Percentiles rank a stretch among this genome's conserved stretches.
Conservation (phyloP, 2,329 filamentous ascomycete species). For the Pyrenochaeta sp. region DNA sequence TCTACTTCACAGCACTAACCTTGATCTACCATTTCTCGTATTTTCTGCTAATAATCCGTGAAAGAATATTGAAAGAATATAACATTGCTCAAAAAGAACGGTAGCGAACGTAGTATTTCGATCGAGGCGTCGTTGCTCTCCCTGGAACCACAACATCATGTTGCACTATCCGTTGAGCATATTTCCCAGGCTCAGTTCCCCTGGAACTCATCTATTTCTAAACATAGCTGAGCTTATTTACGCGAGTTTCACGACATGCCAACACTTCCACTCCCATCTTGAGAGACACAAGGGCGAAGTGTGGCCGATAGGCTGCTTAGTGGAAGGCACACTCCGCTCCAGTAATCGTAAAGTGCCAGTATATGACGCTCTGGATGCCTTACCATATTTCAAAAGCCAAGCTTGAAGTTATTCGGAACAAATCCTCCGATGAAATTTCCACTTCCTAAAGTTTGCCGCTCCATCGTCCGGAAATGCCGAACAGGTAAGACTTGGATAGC, state of each 20-base stretch:
- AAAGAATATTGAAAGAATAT: no score
- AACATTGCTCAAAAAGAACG: no score
- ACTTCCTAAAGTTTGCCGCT: no score
- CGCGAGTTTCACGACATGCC: conserved; percentile 1
- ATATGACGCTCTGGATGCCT: not conserved
- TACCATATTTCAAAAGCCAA: not conserved
- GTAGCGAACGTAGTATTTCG: no score
- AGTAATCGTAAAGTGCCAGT: not conserved
- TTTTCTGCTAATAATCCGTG: no score
- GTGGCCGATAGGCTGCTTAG: not conserved
- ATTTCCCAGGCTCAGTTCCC: not conserved
- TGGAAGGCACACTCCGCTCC: not conserved
- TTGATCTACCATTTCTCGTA: no score
- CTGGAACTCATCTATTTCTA: conserved; percentile 2
- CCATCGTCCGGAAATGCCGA: no score
- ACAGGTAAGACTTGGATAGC: no score
- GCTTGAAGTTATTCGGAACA: not conserved
- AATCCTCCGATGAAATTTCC: not conserved
- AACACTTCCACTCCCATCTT: no score
- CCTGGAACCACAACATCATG: no score
- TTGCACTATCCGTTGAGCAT: not conserved
- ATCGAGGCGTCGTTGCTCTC: no score
- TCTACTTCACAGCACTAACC: no score
- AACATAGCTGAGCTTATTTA: not conserved
- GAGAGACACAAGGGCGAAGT: not conserved